Conservation (phyloP, 225 moss, liverwort and hornwort genomes). For the Physcomitrium patens region DNA sequence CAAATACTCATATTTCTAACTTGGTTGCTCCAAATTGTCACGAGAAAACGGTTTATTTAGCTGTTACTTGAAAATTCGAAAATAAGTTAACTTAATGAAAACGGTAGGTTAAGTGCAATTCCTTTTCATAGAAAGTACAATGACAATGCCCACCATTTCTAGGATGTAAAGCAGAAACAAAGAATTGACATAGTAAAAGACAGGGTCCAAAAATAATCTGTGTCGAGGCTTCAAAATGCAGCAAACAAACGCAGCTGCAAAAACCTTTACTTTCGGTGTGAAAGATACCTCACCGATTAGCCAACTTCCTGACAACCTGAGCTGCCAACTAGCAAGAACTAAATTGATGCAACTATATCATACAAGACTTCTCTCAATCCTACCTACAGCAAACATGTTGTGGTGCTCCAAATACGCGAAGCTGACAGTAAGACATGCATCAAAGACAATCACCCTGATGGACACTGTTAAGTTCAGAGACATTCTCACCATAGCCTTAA, state of each 20-base stretch:
- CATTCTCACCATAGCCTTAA: constrained; percentile 40
- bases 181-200: not conserved
- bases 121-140: constrained; percentile 11
- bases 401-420: not conserved
- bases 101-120: not conserved
- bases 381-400: too few relatives aligned
- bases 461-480: not conserved
- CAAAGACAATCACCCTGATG: not conserved
- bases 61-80: not conserved
- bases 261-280: too few relatives aligned
- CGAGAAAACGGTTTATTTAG: not conserved
- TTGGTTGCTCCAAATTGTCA: not conserved
- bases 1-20: not conserved
- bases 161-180: not conserved
- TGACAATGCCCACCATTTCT: not conserved
- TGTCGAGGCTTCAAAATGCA: not conserved
- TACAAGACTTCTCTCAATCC: too few relatives aligned
- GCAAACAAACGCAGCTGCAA: not conserved
- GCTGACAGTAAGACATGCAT: not conserved
- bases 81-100: not conserved
- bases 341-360: not conserved
- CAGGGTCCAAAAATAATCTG: not conserved
- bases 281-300: too few relatives aligned
- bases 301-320: too few relatives aligned
- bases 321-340: not conserved